Percentiles rank a stretch among this genome's conserved stretches.
phyloP scores from a whole-genome alignment of 192 early-diverging fungal genomes.

The Physocladia obscura region DNA sequence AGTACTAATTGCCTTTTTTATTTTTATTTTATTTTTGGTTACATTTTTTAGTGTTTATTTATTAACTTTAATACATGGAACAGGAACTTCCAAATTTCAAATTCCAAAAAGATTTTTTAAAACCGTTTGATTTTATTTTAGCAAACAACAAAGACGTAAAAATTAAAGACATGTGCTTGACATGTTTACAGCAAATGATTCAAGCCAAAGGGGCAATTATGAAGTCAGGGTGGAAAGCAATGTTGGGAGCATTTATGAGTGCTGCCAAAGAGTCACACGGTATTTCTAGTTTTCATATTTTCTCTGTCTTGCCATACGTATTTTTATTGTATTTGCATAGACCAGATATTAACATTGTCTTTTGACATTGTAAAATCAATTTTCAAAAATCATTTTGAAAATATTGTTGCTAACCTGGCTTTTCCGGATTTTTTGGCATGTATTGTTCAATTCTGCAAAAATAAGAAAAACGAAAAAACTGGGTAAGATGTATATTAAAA shows the following conservation, averaged over 20 bases:
- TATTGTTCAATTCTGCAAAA: conserved; percentile 65
- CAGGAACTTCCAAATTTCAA: conserved; percentile 95
- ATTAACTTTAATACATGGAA: no score
- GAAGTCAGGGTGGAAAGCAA: conserved; percentile 59
- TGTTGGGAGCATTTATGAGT: conserved; percentile 63
- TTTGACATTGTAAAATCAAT: conserved; percentile 75
- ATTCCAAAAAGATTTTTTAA: conserved; percentile 95
- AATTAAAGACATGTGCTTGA: conserved; percentile 70
- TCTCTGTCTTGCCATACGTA: conserved; percentile 66
- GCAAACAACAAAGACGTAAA: conserved; percentile 77
- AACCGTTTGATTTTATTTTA: conserved; percentile 80
- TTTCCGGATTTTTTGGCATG: conserved; percentile 53
- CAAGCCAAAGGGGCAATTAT: conserved; percentile 53
- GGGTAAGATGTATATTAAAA: conserved; percentile 38
- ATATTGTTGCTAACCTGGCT: conserved; percentile 58
- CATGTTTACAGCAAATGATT: conserved; percentile 60
- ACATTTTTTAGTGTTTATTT: no score
- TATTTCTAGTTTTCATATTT: conserved; percentile 53
- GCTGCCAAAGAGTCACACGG: conserved; percentile 52
- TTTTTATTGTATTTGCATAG: conserved; percentile 59
- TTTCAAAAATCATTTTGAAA: conserved; percentile 63
- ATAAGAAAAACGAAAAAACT: conserved; percentile 66
- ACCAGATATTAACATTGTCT: conserved; percentile 59
- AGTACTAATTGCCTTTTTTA: no score
- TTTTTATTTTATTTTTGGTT: no score